Base-by-base conservation (phyloP, 2,329 filamentous ascomycete species). In the Waltergamsia citrina region DNA sequence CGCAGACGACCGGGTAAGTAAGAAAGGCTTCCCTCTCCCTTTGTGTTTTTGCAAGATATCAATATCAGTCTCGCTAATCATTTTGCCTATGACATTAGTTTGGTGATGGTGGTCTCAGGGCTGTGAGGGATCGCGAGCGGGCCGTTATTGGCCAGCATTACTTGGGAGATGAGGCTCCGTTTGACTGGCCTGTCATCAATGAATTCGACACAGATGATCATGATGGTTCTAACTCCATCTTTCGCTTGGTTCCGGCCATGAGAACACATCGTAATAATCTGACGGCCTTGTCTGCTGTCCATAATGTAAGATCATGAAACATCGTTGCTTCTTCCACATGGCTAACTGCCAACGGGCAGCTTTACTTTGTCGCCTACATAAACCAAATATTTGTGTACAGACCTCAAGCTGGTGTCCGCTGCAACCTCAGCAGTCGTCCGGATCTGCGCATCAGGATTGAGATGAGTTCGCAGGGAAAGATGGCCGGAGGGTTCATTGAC, bases 361-460 rank as follows among this genome's bases (percentile, higher is more conserved):
- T 81, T 16, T 81, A 78, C 50, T 75, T 80, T 43, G 67, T 64
- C 9, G 77, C 71, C 10, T 78, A 75, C 39, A 56, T 62, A 38
- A 62, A 70, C 29, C 59, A 61, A 34, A 71, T 82, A 11, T 69
- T 77, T 43, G 62, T 78, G 39, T 79, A 71, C 42, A 59, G 56
- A 38, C 74, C 62, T 24, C 62, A 56, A 36, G 64, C 56, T 43
- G 61, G 60, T 37, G 59, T 49, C 12, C 55, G 54, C 18, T 76
- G 42, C 19, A 59, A 58, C 6, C 53, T 81, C 6, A 62, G 66
- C 4, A 43, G 53, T 2, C 48, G 52, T 3, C 67, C 75, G 4
- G 63, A 71, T 35, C 52, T 74, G 6, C 59, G 74, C 22, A 55
- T 81, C 8, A 52, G 51, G 19, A 65, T 67, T 10, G 57, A 47